Evolutionary conservation across 2,329 filamentous ascomycete species (phyloP), one percentile per base, ranked within the genome.

Genomic region (Fusarium sp.): DNA sequence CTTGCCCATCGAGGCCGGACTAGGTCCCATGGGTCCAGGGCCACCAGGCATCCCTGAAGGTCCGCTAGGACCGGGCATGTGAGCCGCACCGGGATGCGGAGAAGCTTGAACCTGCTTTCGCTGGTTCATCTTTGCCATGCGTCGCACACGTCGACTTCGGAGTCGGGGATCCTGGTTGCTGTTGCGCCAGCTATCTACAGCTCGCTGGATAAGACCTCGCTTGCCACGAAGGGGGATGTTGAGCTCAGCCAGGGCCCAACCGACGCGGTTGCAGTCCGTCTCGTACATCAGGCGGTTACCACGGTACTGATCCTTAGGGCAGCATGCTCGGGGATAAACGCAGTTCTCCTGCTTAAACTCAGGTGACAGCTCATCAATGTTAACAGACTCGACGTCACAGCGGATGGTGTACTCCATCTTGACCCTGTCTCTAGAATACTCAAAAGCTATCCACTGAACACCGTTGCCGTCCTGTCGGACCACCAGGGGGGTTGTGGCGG

Each of bases 391-490:
- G 21, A 98, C 96, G 74, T 98, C 96, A 79, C 96, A 98, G 53
- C 96, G 91, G 75, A 99, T 99, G 1, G 94, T 98, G 82, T 99
- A 99, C 81, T 98, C 94, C 94, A 98, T 97, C 88, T 99, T 99
- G 72, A 98, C 94, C 45, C 95, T 88, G 77, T 99, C 95, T 64
- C 95, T 90, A 13, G 95, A 98, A 79, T 99, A 99, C 80, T 99
- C 96, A 67, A 98, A 99, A 1, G 94, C 94, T 76, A 98, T 98
- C 96, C 96, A 98, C 80, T 98, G 96, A 8, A 98, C 95, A 10
- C 96, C 96, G 72, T 97, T 98, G 76, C 93, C 92, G 75, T 98
- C 96, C 80, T 98, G 95, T 71, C 94, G 87, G 24, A 98, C 95
- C 10, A 98, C 94, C 10, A 98, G 84, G 1, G 96, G 96, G 0